Evolutionary conservation across 2,329 filamentous ascomycete species (phyloP).

Genomic region (Verticillium alfalfae): DNA sequence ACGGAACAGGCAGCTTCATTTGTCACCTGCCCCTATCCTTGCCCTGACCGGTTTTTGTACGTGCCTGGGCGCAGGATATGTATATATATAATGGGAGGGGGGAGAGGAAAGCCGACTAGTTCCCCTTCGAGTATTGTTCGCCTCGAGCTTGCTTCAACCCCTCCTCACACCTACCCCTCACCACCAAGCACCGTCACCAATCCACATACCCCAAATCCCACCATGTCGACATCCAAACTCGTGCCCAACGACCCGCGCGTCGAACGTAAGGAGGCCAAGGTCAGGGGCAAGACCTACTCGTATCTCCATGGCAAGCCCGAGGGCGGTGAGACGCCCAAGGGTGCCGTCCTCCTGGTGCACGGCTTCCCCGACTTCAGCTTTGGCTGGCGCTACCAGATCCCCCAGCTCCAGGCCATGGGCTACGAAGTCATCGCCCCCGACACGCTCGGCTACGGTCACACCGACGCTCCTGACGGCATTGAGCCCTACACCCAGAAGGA

Average conservation of each 20-base stretch:
- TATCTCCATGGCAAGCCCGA: constrained; percentile 52
- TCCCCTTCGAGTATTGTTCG: neutral
- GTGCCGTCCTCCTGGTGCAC: constrained; percentile 53
- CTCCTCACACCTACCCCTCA: neutral
- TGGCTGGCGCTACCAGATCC: constrained; percentile 88
- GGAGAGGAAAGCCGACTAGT: neutral
- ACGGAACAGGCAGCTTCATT: neutral
- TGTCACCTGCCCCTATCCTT: neutral
- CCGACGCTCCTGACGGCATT: constrained; percentile 58
- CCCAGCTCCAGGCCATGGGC: constrained; percentile 63
- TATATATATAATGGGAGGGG: neutral
- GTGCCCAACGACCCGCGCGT: constrained; percentile 60
- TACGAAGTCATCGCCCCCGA: constrained; percentile 80
- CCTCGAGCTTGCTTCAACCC: neutral
- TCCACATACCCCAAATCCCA: neutral
- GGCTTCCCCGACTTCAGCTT: constrained; percentile 80
- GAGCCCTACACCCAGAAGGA: constrained; percentile 62
- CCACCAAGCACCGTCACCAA: neutral
- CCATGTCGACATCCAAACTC: constrained; percentile 1
- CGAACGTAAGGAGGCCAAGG: constrained; percentile 52
- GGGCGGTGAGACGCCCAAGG: constrained; percentile 26
- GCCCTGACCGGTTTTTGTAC: neutral
- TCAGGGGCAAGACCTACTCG: constrained; percentile 68
- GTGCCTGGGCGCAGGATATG: neutral
- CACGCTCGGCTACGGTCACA: constrained; percentile 80